Evolutionary conservation across 163 green algal species (phyloP).

Genomic region (Coccomyxa subellipsoidea): DNA sequence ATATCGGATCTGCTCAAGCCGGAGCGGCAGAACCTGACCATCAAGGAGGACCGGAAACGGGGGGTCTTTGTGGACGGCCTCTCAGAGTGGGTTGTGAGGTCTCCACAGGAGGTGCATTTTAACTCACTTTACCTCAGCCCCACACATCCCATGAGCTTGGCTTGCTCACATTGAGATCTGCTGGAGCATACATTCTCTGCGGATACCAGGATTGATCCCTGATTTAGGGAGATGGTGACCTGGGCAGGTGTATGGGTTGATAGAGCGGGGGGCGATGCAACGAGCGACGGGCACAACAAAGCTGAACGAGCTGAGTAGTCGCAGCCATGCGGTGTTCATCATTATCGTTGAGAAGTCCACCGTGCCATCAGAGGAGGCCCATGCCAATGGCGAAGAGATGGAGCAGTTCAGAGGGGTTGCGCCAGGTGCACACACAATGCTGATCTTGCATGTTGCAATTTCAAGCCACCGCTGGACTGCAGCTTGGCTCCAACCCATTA

Average conservation of each 20-base stretch:
- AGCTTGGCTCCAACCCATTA: too few relatives aligned
- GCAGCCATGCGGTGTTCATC: slow-evolving; percentile 93
- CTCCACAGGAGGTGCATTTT: slow-evolving; percentile 67
- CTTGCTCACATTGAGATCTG: too few relatives aligned
- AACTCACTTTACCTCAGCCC: too few relatives aligned
- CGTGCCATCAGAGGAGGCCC: slow-evolving; percentile 15
- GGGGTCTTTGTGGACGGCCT: slow-evolving; percentile 94
- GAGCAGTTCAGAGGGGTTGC: slow-evolving; percentile 28
- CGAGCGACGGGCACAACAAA: slow-evolving; percentile 85
- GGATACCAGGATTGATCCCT: too few relatives aligned
- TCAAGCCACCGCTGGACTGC: too few relatives aligned
- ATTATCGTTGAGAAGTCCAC: slow-evolving; percentile 91
- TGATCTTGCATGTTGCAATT: neutral
- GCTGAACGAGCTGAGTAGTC: slow-evolving; percentile 88
- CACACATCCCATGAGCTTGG: too few relatives aligned
- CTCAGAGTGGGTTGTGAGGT: slow-evolving; percentile 92
- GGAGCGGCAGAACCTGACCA: slow-evolving; percentile 79
- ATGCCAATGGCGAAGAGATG: slow-evolving; percentile 21
- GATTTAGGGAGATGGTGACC: too few relatives aligned
- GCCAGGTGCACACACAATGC: slow-evolving; percentile 23
- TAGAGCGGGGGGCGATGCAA: slow-evolving; percentile 75
- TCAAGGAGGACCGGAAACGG: slow-evolving; percentile 81
- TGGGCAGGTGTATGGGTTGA: slow-evolving; percentile 78
- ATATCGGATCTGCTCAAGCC: slow-evolving; percentile 96
- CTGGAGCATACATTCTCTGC: too few relatives aligned